Conservation (phyloP, 192 early-diverging fungal genomes). For the Allomyces macrogynus region DNA sequence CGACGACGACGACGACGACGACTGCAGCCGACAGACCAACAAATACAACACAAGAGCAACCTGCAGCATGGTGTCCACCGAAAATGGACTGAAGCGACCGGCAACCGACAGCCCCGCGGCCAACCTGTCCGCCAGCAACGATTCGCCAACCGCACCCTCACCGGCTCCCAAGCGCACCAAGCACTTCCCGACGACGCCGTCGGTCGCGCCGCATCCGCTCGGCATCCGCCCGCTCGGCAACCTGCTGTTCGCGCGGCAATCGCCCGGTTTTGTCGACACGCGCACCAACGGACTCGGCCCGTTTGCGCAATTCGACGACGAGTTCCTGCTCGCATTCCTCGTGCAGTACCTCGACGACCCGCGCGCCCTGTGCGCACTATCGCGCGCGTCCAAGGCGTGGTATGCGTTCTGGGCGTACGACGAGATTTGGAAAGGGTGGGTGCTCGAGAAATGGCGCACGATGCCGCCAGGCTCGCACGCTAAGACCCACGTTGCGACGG, state of each 20-base stretch:
- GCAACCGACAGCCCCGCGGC: neutral
- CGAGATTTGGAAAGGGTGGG: slow-evolving; percentile 33
- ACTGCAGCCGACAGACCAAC: neutral
- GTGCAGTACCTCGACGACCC: slow-evolving; percentile 8
- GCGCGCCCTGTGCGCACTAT: slow-evolving; percentile 16
- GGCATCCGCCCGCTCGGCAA: slow-evolving; percentile 42
- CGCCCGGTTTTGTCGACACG: slow-evolving; percentile 12
- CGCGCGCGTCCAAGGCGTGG: slow-evolving; percentile 20
- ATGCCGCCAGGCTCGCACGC: slow-evolving; percentile 20
- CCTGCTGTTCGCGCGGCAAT: slow-evolving; percentile 23
- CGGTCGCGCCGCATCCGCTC: slow-evolving; percentile 16
- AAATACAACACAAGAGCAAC: neutral
- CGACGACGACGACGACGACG: too few relatives aligned
- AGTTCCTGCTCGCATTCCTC: slow-evolving; percentile 28
- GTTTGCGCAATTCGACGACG: slow-evolving; percentile 23
- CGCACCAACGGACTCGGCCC: slow-evolving; percentile 23
- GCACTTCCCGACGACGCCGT: neutral
- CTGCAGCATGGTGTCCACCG: neutral
- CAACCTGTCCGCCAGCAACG: neutral
- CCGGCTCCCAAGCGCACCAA: neutral
- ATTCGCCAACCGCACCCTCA: neutral
- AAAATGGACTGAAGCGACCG: neutral
- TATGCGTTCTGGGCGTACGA: slow-evolving; percentile 32
- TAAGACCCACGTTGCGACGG: slow-evolving; percentile 8
- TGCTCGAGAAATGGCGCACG: slow-evolving; percentile 26